Conservation (phyloP, 495 filamentous ascomycete genomes). For the Durotheca rogersii region DNA sequence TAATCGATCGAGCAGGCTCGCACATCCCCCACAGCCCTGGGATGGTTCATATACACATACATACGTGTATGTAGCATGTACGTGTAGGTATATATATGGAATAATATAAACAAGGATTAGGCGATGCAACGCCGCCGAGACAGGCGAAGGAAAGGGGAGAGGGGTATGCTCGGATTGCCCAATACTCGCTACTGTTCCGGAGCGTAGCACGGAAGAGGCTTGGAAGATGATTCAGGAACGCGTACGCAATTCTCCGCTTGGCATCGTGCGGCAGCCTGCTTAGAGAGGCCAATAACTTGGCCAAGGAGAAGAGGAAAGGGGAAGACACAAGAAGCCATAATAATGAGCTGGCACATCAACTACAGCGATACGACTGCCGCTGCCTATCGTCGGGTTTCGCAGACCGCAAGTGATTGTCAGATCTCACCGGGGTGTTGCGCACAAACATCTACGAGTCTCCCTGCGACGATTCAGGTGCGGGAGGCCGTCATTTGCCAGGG, state of each 20-base stretch:
- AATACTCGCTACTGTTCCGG: constrained; percentile 18
- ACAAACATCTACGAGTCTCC: constrained; percentile 18
- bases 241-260: constrained; percentile 16
- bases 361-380: constrained; percentile 19
- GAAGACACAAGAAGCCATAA: too few relatives aligned
- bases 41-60: too few relatives aligned
- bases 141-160: constrained; percentile 17
- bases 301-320: too few relatives aligned
- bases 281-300: too few relatives aligned
- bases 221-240: constrained; percentile 8
- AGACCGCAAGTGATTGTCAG: constrained; percentile 7
- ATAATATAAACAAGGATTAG: constrained; percentile 14
- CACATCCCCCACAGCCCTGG: constrained; percentile 28
- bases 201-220: constrained; percentile 5
- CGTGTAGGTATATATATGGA: too few relatives aligned
- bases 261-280: too few relatives aligned
- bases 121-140: constrained; percentile 14
- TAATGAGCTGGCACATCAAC: too few relatives aligned
- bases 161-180: constrained; percentile 28
- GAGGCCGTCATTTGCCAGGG: constrained; percentile 15
- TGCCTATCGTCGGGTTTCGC: constrained; percentile 3
- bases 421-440: constrained; percentile 21
- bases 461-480: constrained; percentile 26
- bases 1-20: constrained; percentile 21
- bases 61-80: too few relatives aligned